Percentiles rank a stretch among this genome's conserved stretches.
Evolutionary conservation across 139 green algal genomes (phyloP).

Genomic region (Chlorella sp.): DNA sequence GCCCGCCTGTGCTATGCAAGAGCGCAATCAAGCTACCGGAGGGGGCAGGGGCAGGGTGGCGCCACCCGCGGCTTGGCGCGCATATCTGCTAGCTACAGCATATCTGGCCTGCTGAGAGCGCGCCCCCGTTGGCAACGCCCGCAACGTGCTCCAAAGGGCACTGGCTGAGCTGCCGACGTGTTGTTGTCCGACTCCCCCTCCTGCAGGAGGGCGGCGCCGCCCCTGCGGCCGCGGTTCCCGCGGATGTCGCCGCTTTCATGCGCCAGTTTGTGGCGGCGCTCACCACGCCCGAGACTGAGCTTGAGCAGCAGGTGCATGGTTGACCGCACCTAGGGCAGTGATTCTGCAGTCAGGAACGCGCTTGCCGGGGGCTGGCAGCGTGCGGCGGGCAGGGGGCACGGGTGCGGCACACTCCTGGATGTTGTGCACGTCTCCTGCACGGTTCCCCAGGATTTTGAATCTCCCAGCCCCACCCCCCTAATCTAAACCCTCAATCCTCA

Average conservation of each 20-base stretch:
- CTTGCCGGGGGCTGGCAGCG: not conserved
- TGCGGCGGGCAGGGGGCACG: not conserved
- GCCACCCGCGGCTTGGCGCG: not conserved
- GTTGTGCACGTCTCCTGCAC: not conserved
- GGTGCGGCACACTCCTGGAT: not conserved
- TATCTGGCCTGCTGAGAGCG: not conserved
- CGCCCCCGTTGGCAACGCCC: too few species aligned
- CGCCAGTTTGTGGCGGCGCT: not conserved
- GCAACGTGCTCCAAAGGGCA: too few species aligned
- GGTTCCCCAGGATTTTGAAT: not conserved
- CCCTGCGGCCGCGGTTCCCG: not conserved
- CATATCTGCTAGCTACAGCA: not conserved
- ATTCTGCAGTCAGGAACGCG: too few species aligned
- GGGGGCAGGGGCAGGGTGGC: not conserved
- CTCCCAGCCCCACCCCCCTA: not conserved
- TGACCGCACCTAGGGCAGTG: too few species aligned
- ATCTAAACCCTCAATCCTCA: not conserved
- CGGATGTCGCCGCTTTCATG: not conserved
- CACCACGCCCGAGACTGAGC: constrained; percentile 6
- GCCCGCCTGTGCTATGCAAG: too few species aligned
- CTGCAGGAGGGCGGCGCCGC: not conserved
- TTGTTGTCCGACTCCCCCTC: not conserved
- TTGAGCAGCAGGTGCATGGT: constrained; percentile 20
- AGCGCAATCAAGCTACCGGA: not conserved
- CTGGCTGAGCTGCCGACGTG: too few species aligned